Evolutionary conservation across 805 yeast genomes (phyloP), one percentile per base, ranked within the genome.

Genomic region (Phaffomyces opuntiae): DNA sequence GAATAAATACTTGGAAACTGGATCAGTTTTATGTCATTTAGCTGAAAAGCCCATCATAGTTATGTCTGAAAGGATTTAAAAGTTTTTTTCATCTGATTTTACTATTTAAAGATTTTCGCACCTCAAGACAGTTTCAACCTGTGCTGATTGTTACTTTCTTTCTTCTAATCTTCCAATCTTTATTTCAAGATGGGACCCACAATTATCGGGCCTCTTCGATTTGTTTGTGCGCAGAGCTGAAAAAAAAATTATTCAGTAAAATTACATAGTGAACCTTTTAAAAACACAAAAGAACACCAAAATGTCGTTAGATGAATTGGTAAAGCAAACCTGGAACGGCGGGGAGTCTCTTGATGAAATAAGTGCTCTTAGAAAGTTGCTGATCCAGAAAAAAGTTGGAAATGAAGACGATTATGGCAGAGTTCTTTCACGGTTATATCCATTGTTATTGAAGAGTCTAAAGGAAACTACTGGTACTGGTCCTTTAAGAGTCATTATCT

Each of bases 401-500:
- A 38, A 38, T 4, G 44, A 43, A 1, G 29, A 32, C 11, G 45
- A 47, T 8, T 57, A 55, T 34, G 35, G 27, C 3, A 26, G 32
- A 1, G 54, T 54, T 25, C 39, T 63, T 8, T 26, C 39, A 3
- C 40, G 47, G 7, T 38, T 58, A 2, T 64, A 63, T 45, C 60
- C 58, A 0, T 48, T 54, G 7, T 49, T 77, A 7, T 53, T 63
- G n/a, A 39, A 51, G 1, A 59, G 73, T 1, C 49, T 72, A 9
- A 51, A 60, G 26, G 41, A 43, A 2, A 55, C 67, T 3, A 53
- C 62, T 12, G 75, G 74, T 1, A 52, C 64, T 2, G 71, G 67
- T 5, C 55, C 54, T 5, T 60, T 62, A 38, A 62, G 77, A 44
- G 67, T 78, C 0, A 19, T 69, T 0, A 68, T 77, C 14, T 72